A percentile compares a stretch with the other conserved stretches of the same genome.
Conservation (phyloP, 2,329 filamentous ascomycete genomes). For the Sclerotinia borealis region DNA sequence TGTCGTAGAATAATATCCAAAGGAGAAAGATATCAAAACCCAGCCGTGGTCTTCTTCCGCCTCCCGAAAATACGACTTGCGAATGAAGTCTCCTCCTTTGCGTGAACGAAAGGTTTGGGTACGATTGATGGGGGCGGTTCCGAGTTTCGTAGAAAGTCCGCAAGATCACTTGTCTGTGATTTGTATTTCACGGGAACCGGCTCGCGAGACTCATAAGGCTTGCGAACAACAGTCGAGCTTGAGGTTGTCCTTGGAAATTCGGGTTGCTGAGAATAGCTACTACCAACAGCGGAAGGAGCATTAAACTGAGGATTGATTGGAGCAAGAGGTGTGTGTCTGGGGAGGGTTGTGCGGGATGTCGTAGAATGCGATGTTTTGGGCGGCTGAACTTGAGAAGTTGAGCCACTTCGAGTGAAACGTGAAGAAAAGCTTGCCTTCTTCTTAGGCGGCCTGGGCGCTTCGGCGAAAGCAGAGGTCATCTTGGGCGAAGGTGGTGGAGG, state of each 20-base stretch:
- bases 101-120: conserved; percentile 1
- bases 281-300: conserved; percentile 48
- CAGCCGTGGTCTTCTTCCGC: conserved; percentile 10
- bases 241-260: conserved; percentile 18
- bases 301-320: conserved; percentile 39
- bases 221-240: conserved; percentile 38
- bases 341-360: conserved; percentile 31
- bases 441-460: conserved; percentile 21
- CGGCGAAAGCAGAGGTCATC: conserved; percentile 20
- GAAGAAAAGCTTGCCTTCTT: conserved; percentile 62
- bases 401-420: conserved; percentile 41
- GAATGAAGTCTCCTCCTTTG: conserved; percentile 10
- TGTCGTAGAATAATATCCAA: neutral
- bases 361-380: conserved; percentile 27
- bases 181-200: conserved; percentile 22
- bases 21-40: neutral
- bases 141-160: conserved; percentile 53
- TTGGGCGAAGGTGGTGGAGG: conserved; percentile 54
- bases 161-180: conserved; percentile 56
- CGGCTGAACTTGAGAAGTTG: conserved; percentile 35
- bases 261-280: conserved; percentile 29
- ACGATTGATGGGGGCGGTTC: conserved; percentile 20
- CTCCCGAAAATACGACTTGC: conserved; percentile 13
- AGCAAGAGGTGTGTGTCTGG: conserved; percentile 27
- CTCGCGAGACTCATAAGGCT: conserved; percentile 41